phyloP scores from a whole-genome alignment of 2,329 filamentous ascomycete genomes.

The Aspergillus amoenus region DNA sequence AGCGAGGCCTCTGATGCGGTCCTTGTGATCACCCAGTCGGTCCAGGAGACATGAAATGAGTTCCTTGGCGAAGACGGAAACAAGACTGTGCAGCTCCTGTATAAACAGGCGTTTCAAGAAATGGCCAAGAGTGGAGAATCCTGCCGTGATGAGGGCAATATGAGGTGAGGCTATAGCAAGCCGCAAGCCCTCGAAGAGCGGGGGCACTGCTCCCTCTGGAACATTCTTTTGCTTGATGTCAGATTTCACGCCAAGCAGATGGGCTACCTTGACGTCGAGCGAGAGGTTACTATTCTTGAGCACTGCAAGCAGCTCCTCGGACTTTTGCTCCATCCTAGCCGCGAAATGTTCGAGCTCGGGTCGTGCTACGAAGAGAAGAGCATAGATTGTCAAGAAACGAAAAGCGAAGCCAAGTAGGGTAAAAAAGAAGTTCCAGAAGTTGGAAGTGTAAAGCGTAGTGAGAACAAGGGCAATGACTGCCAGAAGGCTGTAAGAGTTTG shows the following conservation, averaged over 20 bases:
- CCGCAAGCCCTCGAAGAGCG: constrained; percentile 80
- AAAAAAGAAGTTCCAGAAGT: constrained; percentile 14
- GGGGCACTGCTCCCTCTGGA: constrained; percentile 66
- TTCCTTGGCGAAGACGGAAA: constrained; percentile 66
- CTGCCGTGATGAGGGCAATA: constrained; percentile 73
- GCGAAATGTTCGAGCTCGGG: constrained; percentile 8
- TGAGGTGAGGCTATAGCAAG: constrained; percentile 74
- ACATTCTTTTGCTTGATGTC: constrained; percentile 92
- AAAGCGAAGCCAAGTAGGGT: constrained; percentile 5
- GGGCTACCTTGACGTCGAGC: constrained; percentile 68
- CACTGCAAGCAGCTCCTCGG: constrained; percentile 52
- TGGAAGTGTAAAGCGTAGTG: background rate
- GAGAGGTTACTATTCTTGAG: constrained; percentile 64
- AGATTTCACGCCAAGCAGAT: constrained; percentile 75
- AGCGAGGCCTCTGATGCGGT: constrained; percentile 75
- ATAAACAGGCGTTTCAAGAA: constrained; percentile 81
- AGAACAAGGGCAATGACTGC: constrained; percentile 3
- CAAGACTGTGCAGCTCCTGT: constrained; percentile 74
- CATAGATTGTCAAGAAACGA: constrained; percentile 16
- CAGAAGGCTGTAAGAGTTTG: background rate
- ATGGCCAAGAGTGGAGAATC: constrained; percentile 84
- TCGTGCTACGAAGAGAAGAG: constrained; percentile 15
- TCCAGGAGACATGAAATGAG: constrained; percentile 77
- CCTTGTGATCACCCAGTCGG: constrained; percentile 82
- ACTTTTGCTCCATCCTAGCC: constrained; percentile 56